A percentile compares a stretch with the other conserved stretches of the same genome.
These are phyloP conservation scores for Rhododendron henanense DNA, from an alignment of 148 eudicot genomes.

Conservation along the genomic window DNA sequence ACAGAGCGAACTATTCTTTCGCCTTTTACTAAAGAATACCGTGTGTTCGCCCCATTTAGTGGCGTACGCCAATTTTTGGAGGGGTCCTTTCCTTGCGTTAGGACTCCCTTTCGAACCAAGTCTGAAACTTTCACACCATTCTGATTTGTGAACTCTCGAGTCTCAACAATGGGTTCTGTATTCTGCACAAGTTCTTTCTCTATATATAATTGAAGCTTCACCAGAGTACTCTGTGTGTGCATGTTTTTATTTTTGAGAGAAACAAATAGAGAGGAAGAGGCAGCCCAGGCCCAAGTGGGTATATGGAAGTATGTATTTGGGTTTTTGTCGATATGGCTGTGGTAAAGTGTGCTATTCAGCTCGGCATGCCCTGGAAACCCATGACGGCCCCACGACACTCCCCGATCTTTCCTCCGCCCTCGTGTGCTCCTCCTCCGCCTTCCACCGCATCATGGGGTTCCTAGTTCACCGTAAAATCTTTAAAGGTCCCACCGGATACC, in stretches of 20 bases:
- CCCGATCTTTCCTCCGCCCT: constrained; percentile 36
- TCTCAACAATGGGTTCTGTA: too few species aligned
- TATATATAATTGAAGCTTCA: too few species aligned
- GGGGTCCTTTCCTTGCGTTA: background rate
- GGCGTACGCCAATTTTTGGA: background rate
- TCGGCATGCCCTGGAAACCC: constrained; percentile 38
- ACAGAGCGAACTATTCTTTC: background rate
- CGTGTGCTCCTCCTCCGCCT: constrained; percentile 24
- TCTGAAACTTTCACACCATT: too few species aligned
- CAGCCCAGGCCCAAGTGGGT: too few species aligned
- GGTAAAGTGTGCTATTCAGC: constrained; percentile 19
- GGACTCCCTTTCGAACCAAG: too few species aligned
- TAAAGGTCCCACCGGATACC: constrained; percentile 21
- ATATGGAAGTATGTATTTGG: too few species aligned
- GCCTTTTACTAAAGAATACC: background rate
- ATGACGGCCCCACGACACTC: constrained; percentile 42
- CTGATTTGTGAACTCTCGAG: too few species aligned
- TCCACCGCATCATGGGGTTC: constrained; percentile 57
- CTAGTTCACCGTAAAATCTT: constrained; percentile 40
- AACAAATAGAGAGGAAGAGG: too few species aligned
- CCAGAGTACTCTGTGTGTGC: too few species aligned
- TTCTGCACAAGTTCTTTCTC: too few species aligned
- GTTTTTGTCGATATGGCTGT: too few species aligned
- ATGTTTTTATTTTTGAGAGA: too few species aligned
- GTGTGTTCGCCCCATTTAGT: background rate